These are phyloP conservation scores for Pelargonium hybrid DNA, from an alignment of 441 rosid genomes.

Conservation along the genomic window DNA sequence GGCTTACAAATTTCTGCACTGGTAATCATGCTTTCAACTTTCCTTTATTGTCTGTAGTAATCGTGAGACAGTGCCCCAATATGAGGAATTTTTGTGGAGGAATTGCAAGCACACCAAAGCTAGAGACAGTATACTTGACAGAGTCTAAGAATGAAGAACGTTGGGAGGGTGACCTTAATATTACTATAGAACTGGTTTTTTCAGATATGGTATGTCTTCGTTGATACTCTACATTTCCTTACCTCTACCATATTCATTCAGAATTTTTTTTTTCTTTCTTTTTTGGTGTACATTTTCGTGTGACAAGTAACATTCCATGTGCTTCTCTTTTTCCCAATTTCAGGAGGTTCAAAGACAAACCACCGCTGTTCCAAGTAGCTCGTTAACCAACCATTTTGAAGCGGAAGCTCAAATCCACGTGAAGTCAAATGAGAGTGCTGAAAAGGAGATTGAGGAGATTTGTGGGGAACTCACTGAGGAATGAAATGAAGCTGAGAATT, in stretches of 20 bases:
- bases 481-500: neutral
- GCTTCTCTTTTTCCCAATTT: neutral
- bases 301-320: too few relatives aligned
- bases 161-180: conserved; percentile 20
- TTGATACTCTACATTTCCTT: neutral
- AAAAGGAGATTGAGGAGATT: too few relatives aligned
- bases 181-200: neutral
- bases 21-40: neutral
- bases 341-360: neutral
- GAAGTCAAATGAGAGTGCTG: neutral
- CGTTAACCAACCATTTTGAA: neutral
- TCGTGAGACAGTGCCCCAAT: neutral
- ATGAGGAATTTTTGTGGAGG: neutral
- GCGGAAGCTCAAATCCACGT: neutral
- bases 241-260: too few relatives aligned
- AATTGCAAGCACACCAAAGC: neutral
- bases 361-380: neutral
- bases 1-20: neutral
- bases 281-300: too few relatives aligned
- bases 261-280: too few relatives aligned
- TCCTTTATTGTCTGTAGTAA: neutral
- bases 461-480: neutral
- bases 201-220: neutral
- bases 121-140: conserved; percentile 2
- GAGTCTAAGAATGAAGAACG: too few relatives aligned